Conservation (phyloP, 352 stramenopile genomes). For the Phytophthora tubulina region DNA sequence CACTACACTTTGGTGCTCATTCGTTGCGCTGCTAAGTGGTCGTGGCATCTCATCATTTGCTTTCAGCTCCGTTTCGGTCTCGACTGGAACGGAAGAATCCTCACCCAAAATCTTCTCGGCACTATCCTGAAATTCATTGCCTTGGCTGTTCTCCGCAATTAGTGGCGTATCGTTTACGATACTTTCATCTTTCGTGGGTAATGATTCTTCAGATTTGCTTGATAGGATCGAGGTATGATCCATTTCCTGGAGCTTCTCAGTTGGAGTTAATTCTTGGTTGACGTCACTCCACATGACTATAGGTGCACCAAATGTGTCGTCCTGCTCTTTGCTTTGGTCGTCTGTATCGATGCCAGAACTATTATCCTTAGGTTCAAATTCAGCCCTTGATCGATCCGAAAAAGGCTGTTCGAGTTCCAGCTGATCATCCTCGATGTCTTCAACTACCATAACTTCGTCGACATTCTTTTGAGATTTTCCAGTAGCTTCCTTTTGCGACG, state of each 20-base stretch:
- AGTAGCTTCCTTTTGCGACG: not conserved
- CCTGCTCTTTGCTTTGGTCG: not conserved
- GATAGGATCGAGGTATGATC: not conserved
- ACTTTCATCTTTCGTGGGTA: no score
- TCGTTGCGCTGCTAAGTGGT: not conserved
- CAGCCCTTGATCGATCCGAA: not conserved
- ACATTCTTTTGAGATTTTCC: not conserved
- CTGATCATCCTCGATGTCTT: slow-evolving; percentile 40
- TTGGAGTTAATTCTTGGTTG: slow-evolving; percentile 3
- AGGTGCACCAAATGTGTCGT: not conserved
- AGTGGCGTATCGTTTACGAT: not conserved
- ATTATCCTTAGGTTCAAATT: not conserved
- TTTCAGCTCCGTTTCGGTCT: not conserved
- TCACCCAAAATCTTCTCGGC: not conserved
- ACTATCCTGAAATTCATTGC: no score
- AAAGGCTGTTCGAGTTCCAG: not conserved
- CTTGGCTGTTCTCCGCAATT: not conserved
- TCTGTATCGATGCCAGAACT: not conserved
- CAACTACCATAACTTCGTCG: slow-evolving; percentile 32
- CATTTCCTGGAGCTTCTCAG: not conserved
- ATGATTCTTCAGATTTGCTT: not conserved
- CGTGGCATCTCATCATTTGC: not conserved
- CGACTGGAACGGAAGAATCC: not conserved
- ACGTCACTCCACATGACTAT: not conserved
- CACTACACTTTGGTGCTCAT: not conserved